Base-by-base conservation (phyloP, 2,329 filamentous ascomycete genomes). In the Venturia aucupariae region DNA sequence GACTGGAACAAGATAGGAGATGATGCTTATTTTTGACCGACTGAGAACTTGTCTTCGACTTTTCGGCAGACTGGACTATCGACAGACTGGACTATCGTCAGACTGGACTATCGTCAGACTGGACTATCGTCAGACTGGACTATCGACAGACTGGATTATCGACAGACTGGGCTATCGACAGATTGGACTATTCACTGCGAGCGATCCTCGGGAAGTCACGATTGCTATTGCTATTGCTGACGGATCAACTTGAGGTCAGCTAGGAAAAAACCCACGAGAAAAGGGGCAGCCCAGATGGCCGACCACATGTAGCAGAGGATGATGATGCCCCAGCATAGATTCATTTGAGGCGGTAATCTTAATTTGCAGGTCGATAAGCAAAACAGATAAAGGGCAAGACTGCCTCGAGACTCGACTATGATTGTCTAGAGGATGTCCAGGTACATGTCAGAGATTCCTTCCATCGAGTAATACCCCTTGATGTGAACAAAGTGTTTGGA, bases 351-450 rank as follows among this genome's bases (percentile, higher is more conserved):
- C 8, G 3, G 2, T 13, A 27, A 15, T 7, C 48, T 32, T 17
- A 55, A 13, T 55, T 32, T 55, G 15, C 48, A 55, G 1, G 48
- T 55, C 22, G 24, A 24, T 15, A 55, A 19, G 17, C 24, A 30
- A 62, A 62, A 35, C 41, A 85, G 72, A 71, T 85, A 86, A 10
- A 86, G 76, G 65, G 82, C 77, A 70, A 86, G 79, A 3, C 82
- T 84, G 70, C 80, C 82, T 65, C 81, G 77, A 69, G 84, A 85
- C 70, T 86, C 84, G 55, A 85, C 78, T 3, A 84, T 83, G 54
- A 86, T 85, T 3, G 84, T 86, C 84, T 84, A 86, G 35, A 86
- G 72, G 3, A 41, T 17, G 13, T 35, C 38, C 11, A 46, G 44
- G 44, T 48, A 48, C 2, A 7, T 10, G 24, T 48, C n/a, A 2